These are phyloP conservation scores for Pseudocercospora pini-densiflorae DNA, from an alignment of 2,329 filamentous ascomycete genomes.

Conservation along the genomic window DNA sequence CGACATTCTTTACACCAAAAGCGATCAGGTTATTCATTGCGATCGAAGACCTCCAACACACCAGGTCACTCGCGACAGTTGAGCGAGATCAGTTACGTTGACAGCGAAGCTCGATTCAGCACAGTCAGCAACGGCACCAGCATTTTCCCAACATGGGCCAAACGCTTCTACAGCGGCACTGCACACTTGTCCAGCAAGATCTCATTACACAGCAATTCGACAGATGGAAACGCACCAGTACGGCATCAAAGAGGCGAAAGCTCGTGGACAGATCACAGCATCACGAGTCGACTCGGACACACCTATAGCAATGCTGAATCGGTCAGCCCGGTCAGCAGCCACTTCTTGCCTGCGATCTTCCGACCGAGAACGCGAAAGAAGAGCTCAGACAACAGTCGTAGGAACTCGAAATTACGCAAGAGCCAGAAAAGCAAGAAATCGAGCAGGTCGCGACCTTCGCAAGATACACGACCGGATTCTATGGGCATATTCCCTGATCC, in stretches of 20 bases:
- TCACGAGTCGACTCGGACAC: constrained; percentile 39
- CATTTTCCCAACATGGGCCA: constrained; percentile 44
- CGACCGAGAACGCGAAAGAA: constrained; percentile 37
- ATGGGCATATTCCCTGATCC: constrained; percentile 33
- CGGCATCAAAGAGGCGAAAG: constrained; percentile 33
- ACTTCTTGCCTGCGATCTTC: constrained; percentile 43
- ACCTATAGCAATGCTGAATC: constrained; percentile 33
- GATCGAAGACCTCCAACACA: constrained; percentile 38
- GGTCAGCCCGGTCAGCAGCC: constrained; percentile 37
- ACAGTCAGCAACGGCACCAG: constrained; percentile 29
- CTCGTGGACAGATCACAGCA: constrained; percentile 38
- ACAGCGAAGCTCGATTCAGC: constrained; percentile 32
- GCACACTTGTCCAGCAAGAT: constrained; percentile 36
- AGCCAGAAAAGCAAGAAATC: constrained; percentile 21
- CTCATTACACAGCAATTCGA: constrained; percentile 31
- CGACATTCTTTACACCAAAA: constrained; percentile 38
- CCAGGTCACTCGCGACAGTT: constrained; percentile 36
- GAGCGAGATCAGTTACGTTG: constrained; percentile 36
- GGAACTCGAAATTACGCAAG: constrained; percentile 27
- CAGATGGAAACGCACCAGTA: constrained; percentile 16
- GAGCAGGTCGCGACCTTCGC: constrained; percentile 20
- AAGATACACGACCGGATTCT: constrained; percentile 30
- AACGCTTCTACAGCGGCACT: constrained; percentile 40
- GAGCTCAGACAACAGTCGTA: constrained; percentile 25
- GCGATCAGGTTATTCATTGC: constrained; percentile 40